Conservation (phyloP, 257 asterid genomes). For the Solanum okadae region DNA sequence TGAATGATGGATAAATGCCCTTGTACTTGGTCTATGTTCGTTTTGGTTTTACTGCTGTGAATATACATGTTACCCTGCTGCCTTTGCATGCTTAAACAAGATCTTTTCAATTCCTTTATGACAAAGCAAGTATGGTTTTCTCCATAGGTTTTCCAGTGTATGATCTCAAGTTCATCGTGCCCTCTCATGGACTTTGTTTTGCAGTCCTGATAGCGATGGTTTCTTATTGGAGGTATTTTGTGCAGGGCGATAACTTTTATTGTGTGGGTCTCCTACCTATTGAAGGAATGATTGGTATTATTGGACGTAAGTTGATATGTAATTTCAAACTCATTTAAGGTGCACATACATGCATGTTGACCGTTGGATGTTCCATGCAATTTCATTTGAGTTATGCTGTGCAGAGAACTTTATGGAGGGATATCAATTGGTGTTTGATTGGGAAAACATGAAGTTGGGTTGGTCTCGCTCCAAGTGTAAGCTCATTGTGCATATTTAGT, state of each 20-base stretch:
- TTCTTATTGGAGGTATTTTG: constrained; percentile 4
- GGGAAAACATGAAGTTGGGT: constrained; percentile 66
- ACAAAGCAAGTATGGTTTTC: neutral
- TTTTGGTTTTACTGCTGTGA: neutral
- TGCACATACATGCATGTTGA: neutral
- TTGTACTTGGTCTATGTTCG: neutral
- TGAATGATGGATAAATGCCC: neutral
- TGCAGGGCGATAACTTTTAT: constrained; percentile 43
- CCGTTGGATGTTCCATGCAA: neutral
- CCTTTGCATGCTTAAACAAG: neutral
- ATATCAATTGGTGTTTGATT: constrained; percentile 64
- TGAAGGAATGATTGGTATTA: constrained; percentile 32
- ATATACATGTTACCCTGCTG: neutral
- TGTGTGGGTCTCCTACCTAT: constrained; percentile 42
- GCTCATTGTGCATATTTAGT: constrained; percentile 13
- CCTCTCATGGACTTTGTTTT: neutral
- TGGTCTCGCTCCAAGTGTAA: constrained; percentile 80
- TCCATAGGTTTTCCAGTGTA: neutral
- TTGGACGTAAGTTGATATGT: constrained; percentile 62
- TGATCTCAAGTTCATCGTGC: neutral
- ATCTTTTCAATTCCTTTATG: neutral
- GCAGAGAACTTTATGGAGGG: constrained; percentile 79
- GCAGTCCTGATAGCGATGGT: neutral
- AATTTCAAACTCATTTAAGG: neutral
- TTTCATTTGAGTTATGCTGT: neutral